These are phyloP conservation scores for Cyclospora cayetanensis DNA, from an alignment of 169 alveolate species.

Conservation along the genomic window DNA sequence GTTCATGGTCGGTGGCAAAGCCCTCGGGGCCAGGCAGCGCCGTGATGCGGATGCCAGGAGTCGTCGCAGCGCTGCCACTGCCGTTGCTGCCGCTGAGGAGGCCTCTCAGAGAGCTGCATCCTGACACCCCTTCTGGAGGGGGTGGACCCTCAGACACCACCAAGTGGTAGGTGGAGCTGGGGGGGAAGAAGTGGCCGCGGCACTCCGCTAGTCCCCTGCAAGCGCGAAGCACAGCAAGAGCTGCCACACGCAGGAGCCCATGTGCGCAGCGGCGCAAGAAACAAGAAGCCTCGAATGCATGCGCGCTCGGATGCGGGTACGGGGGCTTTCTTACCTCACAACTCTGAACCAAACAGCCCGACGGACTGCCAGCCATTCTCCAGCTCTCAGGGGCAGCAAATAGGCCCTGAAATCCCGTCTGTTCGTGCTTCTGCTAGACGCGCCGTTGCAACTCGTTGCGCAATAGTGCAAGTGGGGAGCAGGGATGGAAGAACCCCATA, in stretches of 20 bases:
- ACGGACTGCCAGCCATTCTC: conserved; percentile 41
- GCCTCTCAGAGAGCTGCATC: neutral
- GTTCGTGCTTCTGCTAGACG: neutral
- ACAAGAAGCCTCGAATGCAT: neutral
- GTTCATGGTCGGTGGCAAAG: neutral
- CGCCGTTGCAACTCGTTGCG: neutral
- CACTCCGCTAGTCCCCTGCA: conserved; percentile 25
- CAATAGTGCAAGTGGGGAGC: neutral
- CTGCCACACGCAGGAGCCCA: conserved; percentile 3
- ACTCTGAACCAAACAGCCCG: conserved; percentile 20
- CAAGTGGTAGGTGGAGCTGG: neutral
- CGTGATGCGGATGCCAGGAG: neutral
- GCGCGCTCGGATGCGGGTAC: neutral
- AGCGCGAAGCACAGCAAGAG: conserved; percentile 39
- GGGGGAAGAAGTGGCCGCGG: conserved; percentile 45
- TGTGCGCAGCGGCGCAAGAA: neutral
- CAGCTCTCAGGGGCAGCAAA: conserved; percentile 11
- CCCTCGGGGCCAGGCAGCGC: neutral
- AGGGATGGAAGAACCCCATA: neutral
- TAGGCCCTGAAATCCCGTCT: neutral
- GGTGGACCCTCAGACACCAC: neutral
- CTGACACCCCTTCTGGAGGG: neutral
- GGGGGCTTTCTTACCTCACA: neutral
- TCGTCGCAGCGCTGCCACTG: neutral
- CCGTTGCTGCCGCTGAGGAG: neutral